Base-by-base conservation (phyloP, 371 early-diverging fungal genomes). In the Mortierella sp. region DNA sequence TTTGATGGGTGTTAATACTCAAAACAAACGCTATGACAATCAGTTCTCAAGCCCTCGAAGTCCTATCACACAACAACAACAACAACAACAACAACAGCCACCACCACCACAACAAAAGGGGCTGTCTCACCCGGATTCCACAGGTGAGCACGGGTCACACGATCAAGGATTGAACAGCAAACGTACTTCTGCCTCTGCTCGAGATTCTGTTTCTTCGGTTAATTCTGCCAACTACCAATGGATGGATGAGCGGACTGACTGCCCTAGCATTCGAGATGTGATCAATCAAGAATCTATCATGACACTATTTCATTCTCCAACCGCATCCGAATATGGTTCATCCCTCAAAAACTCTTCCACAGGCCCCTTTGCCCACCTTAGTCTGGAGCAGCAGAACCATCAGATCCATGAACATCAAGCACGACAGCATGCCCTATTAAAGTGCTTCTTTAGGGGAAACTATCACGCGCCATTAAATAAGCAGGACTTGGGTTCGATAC, bases 401-500 rank as follows among this genome's bases (percentile, higher is more conserved):
- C 76, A 72, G 22, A 50, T 45, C 22, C 52, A 41, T 47, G 72
- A 81, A 21, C 76, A 81, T 24, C 76, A 75, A 15, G 60, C 63
- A 5, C 72, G 65, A 21, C 81, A 81, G 36, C 75, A 81, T 72
- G 68, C 76, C 3, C 28, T 75, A 36, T 57, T 81, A 3, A 81
- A 81, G 63, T 72, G 65, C 57, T 72, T 75, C 32, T 72, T 81
- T 69, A 72, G 62, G 41, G 76, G 76, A 72, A 75, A 72, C 60
- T 81, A 81, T 21, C 66, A 52, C 13, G 81, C 81, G 1, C 81
- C 81, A 6, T 32, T 75, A 21, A 65, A 72, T 62, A 68, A 68
- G 21, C 58, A 67, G 33, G 65, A 65, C 4, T 64, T 81, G 4
- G 76, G 76, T 8, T 67, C 81, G 11, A 69, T 81, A 38, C 70